phyloP scores from a whole-genome alignment of 75 land plant species.

The Isoetes taiwanensis region DNA sequence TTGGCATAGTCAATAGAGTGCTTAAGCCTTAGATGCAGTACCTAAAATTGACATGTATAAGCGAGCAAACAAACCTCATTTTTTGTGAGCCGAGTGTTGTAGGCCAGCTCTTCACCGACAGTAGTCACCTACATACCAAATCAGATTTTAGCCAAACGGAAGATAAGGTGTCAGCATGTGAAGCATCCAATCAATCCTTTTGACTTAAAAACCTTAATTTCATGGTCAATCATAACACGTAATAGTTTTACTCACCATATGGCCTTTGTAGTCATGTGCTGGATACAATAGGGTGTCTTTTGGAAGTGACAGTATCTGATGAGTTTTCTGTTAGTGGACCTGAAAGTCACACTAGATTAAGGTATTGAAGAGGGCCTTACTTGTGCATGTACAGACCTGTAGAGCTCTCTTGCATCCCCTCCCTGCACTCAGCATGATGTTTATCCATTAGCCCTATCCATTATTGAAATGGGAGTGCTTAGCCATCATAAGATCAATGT shows the following conservation, averaged over 20 bases:
- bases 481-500: background rate
- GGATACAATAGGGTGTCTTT: conserved; percentile 74
- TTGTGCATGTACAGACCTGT: conserved; percentile 89
- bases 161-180: background rate
- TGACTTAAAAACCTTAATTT: too few species aligned
- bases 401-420: conserved; percentile 78
- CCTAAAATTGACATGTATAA: background rate
- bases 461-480: too few species aligned
- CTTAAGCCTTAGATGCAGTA: too few species aligned
- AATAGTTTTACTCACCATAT: conserved; percentile 69
- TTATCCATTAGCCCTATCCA: too few species aligned
- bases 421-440: too few species aligned
- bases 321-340: too few species aligned
- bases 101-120: background rate
- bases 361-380: conserved; percentile 23
- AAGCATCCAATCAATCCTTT: too few species aligned
- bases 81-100: conserved; percentile 3
- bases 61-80: background rate
- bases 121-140: background rate
- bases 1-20: too few species aligned
- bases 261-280: conserved; percentile 94
- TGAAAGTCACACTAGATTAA: too few species aligned
- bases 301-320: conserved; percentile 89
- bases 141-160: too few species aligned
- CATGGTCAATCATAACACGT: too few species aligned